Evolutionary conservation across 345 rosid species (phyloP).

Genomic region (Gossypium thurberi): DNA sequence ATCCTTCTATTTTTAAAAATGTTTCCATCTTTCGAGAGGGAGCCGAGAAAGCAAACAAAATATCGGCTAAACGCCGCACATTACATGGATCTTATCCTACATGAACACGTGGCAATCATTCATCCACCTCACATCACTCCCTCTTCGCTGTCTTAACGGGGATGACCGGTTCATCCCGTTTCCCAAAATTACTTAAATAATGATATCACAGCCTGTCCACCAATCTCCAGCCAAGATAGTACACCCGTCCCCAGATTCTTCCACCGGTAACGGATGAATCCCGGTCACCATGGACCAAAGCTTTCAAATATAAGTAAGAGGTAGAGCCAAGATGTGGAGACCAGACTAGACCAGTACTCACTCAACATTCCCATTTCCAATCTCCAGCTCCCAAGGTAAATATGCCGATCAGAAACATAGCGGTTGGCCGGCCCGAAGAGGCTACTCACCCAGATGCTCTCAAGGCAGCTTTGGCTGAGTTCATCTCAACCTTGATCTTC

Average conservation of each 20-base stretch:
- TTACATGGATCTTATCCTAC: slow-evolving; percentile 2
- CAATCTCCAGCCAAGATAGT: neutral
- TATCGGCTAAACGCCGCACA: neutral
- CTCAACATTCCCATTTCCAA: neutral
- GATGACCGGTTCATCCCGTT: neutral
- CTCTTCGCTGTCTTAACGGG: neutral
- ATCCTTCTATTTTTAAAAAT: neutral
- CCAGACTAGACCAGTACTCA: slow-evolving; percentile 15
- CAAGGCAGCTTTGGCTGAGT: slow-evolving; percentile 84
- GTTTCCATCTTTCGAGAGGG: neutral
- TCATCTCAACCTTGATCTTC: slow-evolving; percentile 69
- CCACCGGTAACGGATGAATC: slow-evolving; percentile 30
- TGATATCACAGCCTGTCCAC: neutral
- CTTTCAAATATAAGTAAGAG: slow-evolving; percentile 28
- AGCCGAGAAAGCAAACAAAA: neutral
- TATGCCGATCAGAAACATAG: slow-evolving; percentile 87
- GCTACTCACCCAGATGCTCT: slow-evolving; percentile 62
- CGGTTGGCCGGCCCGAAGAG: slow-evolving; percentile 64
- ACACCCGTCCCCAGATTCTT: neutral
- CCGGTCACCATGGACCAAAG: slow-evolving; percentile 13
- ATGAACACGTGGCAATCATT: neutral
- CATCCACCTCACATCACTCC: neutral
- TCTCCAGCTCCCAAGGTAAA: neutral
- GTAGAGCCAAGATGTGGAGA: slow-evolving; percentile 7
- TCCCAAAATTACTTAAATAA: neutral